These are phyloP conservation scores for Aspergillus kassunensis DNA, from an alignment of 495 filamentous ascomycete species.

Conservation along the genomic window DNA sequence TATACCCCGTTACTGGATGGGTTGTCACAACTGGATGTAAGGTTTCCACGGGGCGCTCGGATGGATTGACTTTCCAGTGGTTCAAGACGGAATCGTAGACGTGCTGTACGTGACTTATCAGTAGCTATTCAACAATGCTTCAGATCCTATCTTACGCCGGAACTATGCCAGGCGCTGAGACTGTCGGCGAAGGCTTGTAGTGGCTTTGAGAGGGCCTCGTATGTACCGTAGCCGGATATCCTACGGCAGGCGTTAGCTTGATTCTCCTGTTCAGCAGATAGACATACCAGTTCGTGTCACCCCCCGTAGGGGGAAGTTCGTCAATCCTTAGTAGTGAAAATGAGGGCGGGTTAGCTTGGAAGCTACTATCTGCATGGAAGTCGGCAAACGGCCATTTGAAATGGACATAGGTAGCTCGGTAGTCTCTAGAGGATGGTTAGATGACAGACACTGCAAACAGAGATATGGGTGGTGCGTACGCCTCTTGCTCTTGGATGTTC, in stretches of 20 bases:
- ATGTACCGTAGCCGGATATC: background rate
- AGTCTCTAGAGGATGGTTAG: background rate
- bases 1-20: conserved; percentile 72
- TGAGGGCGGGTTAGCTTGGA: background rate
- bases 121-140: background rate
- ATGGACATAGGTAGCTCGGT: background rate
- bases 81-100: background rate
- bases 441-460: too few species aligned
- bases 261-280: background rate
- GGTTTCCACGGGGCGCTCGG: background rate
- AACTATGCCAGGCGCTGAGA: background rate
- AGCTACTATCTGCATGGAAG: background rate
- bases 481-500: background rate
- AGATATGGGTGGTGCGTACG: background rate
- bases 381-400: background rate
- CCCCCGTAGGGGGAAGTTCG: background rate
- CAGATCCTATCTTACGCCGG: background rate
- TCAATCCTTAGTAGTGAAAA: background rate
- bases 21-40: conserved; percentile 24
- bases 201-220: background rate
- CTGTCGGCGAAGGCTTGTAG: background rate
- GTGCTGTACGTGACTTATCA: background rate
- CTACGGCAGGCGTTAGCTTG: background rate
- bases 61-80: background rate
- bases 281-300: background rate